phyloP scores from a whole-genome alignment of 768 basidiomycete genomes.

The Lepiota venenata region DNA sequence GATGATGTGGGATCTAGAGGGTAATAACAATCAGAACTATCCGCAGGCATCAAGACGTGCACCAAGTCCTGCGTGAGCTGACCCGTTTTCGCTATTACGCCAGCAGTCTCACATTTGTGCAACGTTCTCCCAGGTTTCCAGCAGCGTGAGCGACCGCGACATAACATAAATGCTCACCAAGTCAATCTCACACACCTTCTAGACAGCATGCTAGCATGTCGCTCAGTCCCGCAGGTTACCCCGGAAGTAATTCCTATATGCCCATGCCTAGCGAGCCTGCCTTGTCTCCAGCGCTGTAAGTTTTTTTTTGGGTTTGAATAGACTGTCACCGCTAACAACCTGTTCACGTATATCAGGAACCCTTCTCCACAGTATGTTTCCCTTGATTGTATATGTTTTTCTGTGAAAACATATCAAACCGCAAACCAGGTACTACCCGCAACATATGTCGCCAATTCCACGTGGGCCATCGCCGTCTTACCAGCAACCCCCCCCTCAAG shows the following conservation, averaged over 20 bases:
- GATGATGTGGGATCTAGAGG: slow-evolving; percentile 40
- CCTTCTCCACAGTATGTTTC: background rate
- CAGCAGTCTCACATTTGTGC: background rate
- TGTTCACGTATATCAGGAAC: background rate
- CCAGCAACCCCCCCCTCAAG: slow-evolving; percentile 12
- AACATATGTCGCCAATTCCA: background rate
- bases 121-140: slow-evolving; percentile 22
- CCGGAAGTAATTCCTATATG: slow-evolving; percentile 8
- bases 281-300: slow-evolving; percentile 1
- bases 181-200: background rate
- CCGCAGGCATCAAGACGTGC: slow-evolving; percentile 22
- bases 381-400: background rate
- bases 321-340: background rate
- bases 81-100: background rate
- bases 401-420: slow-evolving; percentile 8
- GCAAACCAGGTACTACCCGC: slow-evolving; percentile 12
- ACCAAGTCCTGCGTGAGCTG: slow-evolving; percentile 27
- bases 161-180: background rate
- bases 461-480: background rate
- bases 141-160: slow-evolving; percentile 22
- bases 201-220: background rate
- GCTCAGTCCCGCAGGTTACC: slow-evolving; percentile 1
- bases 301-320: background rate
- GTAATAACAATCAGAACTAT: slow-evolving; percentile 21
- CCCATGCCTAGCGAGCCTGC: slow-evolving; percentile 11